Base-by-base conservation (phyloP, 2,329 filamentous ascomycete species). In the Aciculosporium take region DNA sequence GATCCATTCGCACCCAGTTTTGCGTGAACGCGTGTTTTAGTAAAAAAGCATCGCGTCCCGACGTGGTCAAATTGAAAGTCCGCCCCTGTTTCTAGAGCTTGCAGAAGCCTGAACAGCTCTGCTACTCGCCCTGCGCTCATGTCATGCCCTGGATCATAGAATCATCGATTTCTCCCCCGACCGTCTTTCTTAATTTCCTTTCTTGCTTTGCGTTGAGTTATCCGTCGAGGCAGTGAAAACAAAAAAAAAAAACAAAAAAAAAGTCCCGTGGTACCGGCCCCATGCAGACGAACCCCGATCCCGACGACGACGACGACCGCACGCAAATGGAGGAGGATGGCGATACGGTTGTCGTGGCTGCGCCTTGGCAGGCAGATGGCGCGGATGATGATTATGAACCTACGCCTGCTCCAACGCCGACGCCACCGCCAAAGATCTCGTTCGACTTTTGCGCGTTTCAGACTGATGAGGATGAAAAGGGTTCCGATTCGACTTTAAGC, bases 301-400 rank as follows among this genome's bases (percentile, higher is more conserved):
- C 24, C 37, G 29, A 15, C 24, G 18, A 41, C 38, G 36, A 41
- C 12, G 18, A 32, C 28, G 12, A 20, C 31, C 33, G 10, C 17
- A 17, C 13, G 32, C 43, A 46, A 41, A 53, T 52, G 49, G 45
- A 52, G 7, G 44, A 48, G 21, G 45, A 41, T 7, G 40, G 39
- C 21, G 20, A 21, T 12, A 39, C 37, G 28, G 18, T 31, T 34
- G 28, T 21, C 33, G 34, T 20, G 24, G n/a, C 18, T 37, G 34
- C 21, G 24, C 18, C 18, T n/a, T 30, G 29, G 8, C 24, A 17
- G 20, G 15, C 32, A 20, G 30, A 15, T 20, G 27, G 13, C 15
- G 17, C 4, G 12, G n/a, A 29, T 23, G 15, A 10, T 18, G 29
- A 31, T 21, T 21, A n/a, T n/a, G n/a, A n/a, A n/a, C n/a, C n/a